These are phyloP conservation scores for Entomortierella chlamydospora DNA, from an alignment of 192 early-diverging fungal species.

Conservation along the genomic window DNA sequence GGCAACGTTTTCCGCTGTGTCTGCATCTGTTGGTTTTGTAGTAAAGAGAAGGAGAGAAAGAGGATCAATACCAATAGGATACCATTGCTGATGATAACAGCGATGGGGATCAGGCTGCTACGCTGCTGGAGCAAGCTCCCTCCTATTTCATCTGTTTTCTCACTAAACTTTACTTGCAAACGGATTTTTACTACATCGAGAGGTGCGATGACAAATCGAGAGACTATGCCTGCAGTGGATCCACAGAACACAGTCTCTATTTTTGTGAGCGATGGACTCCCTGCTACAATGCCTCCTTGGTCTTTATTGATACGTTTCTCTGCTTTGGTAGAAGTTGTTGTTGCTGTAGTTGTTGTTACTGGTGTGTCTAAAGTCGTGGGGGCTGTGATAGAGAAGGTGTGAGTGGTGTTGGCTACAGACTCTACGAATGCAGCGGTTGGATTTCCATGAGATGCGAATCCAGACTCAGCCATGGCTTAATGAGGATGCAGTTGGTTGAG, in stretches of 20 bases:
- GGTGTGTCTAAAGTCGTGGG: background rate
- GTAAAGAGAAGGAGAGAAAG: background rate
- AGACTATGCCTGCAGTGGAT: conserved; percentile 58
- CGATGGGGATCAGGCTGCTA: too few relatives aligned
- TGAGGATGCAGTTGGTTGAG: background rate
- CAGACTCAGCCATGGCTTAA: conserved; percentile 16
- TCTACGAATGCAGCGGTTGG: conserved; percentile 12
- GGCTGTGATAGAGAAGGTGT: background rate
- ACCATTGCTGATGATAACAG: background rate
- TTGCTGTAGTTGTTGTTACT: background rate
- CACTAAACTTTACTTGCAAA: conserved; percentile 67
- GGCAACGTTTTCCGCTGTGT: conserved; percentile 43
- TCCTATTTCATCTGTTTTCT: too few relatives aligned
- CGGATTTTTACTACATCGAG: conserved; percentile 96
- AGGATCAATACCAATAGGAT: background rate
- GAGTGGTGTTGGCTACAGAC: background rate
- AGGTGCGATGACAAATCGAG: conserved; percentile 88
- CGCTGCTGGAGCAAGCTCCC: too few relatives aligned
- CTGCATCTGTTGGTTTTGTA: conserved; percentile 24
- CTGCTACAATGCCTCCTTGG: conserved; percentile 17
- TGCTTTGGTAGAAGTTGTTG: background rate
- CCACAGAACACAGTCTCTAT: conserved; percentile 43
- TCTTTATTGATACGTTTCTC: conserved; percentile 16
- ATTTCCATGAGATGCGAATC: conserved; percentile 11
- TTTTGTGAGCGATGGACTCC: conserved; percentile 31